Evolutionary conservation across 352 stramenopile species (phyloP).

Genomic region (Globisporangium okanoganense): DNA sequence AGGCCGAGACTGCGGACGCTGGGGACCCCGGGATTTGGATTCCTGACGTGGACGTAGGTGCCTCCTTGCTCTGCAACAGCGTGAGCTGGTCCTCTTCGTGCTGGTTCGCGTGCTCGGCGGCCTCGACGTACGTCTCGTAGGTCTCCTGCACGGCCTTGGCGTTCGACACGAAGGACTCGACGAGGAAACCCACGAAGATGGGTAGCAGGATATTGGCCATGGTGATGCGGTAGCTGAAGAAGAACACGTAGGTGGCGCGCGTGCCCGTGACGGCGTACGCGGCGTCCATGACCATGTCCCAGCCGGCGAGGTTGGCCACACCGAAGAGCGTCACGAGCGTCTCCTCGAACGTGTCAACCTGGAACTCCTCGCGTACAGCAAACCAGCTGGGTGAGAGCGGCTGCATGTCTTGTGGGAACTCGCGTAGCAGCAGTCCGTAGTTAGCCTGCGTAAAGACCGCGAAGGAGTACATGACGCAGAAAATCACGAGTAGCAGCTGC

Average conservation of each 20-base stretch:
- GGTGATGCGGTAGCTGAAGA: constrained; percentile 79
- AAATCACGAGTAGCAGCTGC: constrained; percentile 78
- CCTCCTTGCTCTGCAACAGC: constrained; percentile 43
- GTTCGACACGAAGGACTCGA: constrained; percentile 81
- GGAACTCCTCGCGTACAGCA: constrained; percentile 65
- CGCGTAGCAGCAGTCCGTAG: constrained; percentile 55
- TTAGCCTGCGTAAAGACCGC: constrained; percentile 78
- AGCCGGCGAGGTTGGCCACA: constrained; percentile 68
- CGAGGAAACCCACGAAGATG: constrained; percentile 85
- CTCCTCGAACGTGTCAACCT: constrained; percentile 72
- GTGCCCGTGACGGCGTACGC: constrained; percentile 60
- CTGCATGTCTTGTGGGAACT: constrained; percentile 49
- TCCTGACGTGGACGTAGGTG: constrained; percentile 2
- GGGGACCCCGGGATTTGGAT: background rate
- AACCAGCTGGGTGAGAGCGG: constrained; percentile 61
- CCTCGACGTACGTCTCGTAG: constrained; percentile 59
- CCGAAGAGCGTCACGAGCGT: constrained; percentile 78
- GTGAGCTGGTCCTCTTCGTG: constrained; percentile 52
- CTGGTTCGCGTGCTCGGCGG: constrained; percentile 16
- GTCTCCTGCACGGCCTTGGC: constrained; percentile 65
- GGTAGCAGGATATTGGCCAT: constrained; percentile 82
- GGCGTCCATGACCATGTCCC: constrained; percentile 80
- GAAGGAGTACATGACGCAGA: constrained; percentile 83
- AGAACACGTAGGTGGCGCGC: constrained; percentile 69
- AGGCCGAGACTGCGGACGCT: constrained; percentile 23